Percentiles rank a stretch among this genome's conserved stretches.
phyloP scores from a whole-genome alignment of 208 protist species.

The Strigomonas galati region DNA sequence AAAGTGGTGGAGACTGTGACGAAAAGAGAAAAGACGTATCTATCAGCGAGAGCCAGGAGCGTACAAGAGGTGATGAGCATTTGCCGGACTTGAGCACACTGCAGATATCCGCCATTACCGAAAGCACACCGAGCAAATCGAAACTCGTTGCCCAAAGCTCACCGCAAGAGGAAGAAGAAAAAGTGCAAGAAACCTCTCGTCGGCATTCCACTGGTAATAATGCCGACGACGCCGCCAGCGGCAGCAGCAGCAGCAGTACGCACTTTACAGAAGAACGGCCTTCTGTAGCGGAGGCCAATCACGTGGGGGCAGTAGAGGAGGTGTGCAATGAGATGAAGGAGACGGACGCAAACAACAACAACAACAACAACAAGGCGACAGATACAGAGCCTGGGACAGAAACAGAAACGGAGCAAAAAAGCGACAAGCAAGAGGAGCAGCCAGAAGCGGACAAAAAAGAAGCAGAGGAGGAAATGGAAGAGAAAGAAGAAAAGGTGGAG shows the following conservation, averaged over 20 bases:
- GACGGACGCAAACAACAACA: no score
- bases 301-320: no score
- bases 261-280: background rate
- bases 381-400: no score
- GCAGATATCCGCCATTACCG: background rate
- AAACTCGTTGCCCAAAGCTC: background rate
- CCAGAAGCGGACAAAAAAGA: background rate
- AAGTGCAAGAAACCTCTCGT: no score
- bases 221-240: no score
- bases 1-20: background rate
- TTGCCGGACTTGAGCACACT: background rate
- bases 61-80: background rate
- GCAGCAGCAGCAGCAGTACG: background rate
- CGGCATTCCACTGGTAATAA: no score
- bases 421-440: background rate
- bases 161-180: background rate
- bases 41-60: no score
- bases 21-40: no score
- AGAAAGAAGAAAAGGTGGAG: background rate
- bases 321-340: no score
- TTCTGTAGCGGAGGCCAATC: no score
- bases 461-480: slow-evolving; percentile 1
- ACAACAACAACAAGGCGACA: no score
- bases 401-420: background rate
- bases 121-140: background rate